Base-by-base conservation (phyloP, 2,329 filamentous ascomycete species). In the Cladophialophora chaetospira region DNA sequence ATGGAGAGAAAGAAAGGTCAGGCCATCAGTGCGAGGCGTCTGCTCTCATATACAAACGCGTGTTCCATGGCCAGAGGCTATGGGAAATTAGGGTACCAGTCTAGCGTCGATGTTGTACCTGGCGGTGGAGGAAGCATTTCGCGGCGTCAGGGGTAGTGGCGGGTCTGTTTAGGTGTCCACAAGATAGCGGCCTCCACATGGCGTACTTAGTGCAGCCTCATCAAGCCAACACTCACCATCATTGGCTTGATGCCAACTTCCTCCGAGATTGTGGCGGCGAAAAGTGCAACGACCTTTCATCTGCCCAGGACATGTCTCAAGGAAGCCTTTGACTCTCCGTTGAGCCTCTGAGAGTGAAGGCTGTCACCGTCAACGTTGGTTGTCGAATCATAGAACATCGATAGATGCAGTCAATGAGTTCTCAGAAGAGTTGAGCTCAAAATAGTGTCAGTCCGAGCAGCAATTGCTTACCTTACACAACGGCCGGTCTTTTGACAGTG, bases 1-100 rank as follows among this genome's bases (percentile, higher is more conserved):
- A 58, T 57, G 58, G 47, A 52, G 58, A 53, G 52, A 49, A 45
- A 49, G 38, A 54, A 55, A 49, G 29, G 40, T 17, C 9, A 42
- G 42, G 31, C 35, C 42, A 8, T 17, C n/a, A 40, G 25, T 21
- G 43, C 44, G 53, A 54, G 42, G 31, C 23, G n/a, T 36, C 11
- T n/a, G 29, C 28, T 21, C 25, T 47, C 36, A 57, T 57, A 57
- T 57, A 60, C 50, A 50, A 28, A 13, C 6, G 55, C 28, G 31
- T 25, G 40, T 9, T 19, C 35, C 48, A 51, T 43, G 48, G 36
- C n/a, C 9, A 33, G 26, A 31, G 19, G 13, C 25, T 28, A 40
- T 45, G 49, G 58, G 58, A 60, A 62, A 57, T 55, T 57, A 57
- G 46, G 50, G 45, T 52, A 52, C 42, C 53, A 46, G 49, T 46